Conservation (phyloP, 2,329 filamentous ascomycete species). For the Pyrenophora graminea region DNA sequence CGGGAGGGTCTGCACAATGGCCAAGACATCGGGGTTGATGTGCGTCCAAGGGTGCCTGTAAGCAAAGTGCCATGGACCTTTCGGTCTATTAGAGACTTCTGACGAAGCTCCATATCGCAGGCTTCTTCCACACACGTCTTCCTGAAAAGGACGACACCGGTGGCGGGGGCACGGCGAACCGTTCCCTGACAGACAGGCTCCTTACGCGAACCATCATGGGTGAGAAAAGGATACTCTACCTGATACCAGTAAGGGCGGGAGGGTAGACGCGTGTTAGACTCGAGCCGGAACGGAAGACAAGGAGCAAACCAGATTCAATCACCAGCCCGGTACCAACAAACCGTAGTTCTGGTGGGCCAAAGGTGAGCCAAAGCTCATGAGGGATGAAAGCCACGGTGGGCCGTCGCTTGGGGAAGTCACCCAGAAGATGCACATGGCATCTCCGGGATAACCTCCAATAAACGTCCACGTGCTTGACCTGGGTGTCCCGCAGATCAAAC, state of each 20-base stretch:
- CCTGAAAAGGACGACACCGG: constrained; percentile 29
- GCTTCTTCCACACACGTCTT: constrained; percentile 32
- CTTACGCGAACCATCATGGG: constrained; percentile 22
- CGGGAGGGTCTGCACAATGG: constrained; percentile 14
- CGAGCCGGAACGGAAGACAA: constrained; percentile 8
- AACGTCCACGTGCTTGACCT: background rate
- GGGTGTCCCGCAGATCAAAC: constrained; percentile 4
- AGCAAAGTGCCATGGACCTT: constrained; percentile 29
- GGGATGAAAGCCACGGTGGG: background rate
- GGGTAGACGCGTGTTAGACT: background rate
- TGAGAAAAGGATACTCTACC: constrained; percentile 22
- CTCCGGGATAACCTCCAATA: background rate
- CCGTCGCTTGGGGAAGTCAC: no score
- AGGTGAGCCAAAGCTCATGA: constrained; percentile 6
- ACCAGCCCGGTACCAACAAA: constrained; percentile 5
- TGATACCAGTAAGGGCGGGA: constrained; percentile 13
- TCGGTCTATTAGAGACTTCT: constrained; percentile 24
- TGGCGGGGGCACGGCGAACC: constrained; percentile 21
- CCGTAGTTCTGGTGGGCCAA: constrained; percentile 1
- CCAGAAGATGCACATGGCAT: background rate
- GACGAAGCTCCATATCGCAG: constrained; percentile 26
- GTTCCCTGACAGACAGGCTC: constrained; percentile 29
- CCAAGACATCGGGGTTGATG: constrained; percentile 16
- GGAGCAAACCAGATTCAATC: constrained; percentile 10
- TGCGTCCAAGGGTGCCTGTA: constrained; percentile 25